A percentile compares a stretch with the other conserved stretches of the same genome.
phyloP scores from a whole-genome alignment of 208 protist species.

The Strigomonas oncopelti region DNA sequence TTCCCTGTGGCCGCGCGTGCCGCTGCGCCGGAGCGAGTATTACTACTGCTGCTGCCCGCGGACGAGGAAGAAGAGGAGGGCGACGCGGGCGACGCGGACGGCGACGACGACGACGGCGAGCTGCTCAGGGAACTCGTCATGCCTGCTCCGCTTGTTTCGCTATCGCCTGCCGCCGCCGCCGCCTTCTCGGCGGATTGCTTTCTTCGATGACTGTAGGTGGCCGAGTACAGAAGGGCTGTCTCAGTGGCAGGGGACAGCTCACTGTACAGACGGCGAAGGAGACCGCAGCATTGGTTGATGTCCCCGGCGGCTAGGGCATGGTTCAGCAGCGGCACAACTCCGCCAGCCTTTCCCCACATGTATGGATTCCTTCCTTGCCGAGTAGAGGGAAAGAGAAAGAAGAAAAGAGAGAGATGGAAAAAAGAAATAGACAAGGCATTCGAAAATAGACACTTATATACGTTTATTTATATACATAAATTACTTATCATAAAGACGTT shows the following conservation, averaged over 20 bases:
- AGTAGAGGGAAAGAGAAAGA: conserved; percentile 6
- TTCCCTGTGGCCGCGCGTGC: not conserved
- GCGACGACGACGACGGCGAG: too few species aligned
- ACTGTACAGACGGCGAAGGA: conserved; percentile 68
- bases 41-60: not conserved
- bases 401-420: conserved; percentile 6
- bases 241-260: conserved; percentile 17
- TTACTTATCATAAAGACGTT: not conserved
- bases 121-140: not conserved
- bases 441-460: not conserved
- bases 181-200: too few species aligned
- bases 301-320: conserved; percentile 50
- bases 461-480: not conserved
- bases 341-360: conserved; percentile 23
- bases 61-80: not conserved
- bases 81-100: too few species aligned
- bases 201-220: not conserved
- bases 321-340: conserved; percentile 44
- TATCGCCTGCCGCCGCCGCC: not conserved
- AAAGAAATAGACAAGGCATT: not conserved
- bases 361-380: not conserved
- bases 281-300: conserved; percentile 80
- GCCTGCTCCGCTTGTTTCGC: not conserved
- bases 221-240: not conserved
- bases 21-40: not conserved